Evolutionary conservation across 257 asterid genomes (phyloP).

Genomic region (Gardenia jasminoides): DNA sequence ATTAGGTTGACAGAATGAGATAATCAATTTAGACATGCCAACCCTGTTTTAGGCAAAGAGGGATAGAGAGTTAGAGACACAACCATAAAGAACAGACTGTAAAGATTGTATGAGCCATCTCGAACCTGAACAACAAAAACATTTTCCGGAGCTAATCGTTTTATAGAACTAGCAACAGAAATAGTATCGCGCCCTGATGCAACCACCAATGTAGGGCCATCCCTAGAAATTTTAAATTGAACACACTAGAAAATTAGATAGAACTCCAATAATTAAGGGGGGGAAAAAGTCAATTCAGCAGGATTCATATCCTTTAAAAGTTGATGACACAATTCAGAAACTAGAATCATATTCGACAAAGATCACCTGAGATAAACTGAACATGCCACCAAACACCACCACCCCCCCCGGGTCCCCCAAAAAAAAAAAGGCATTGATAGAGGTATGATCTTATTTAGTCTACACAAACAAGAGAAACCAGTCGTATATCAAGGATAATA

Average conservation of each 20-base stretch:
- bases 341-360: not conserved
- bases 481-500: not conserved
- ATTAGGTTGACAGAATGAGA: no score
- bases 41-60: not conserved
- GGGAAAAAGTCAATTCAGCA: not conserved
- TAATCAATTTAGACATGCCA: not conserved
- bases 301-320: not conserved
- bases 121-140: conserved; percentile 83
- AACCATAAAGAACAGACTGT: not conserved
- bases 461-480: not conserved
- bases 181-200: conserved; percentile 91
- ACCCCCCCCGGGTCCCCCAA: no score
- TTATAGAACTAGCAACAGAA: conserved; percentile 57
- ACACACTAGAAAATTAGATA: conserved; percentile 24
- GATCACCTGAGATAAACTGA: not conserved
- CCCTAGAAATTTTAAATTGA: conserved; percentile 44
- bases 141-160: conserved; percentile 62
- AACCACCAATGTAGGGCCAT: conserved; percentile 77
- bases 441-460: not conserved
- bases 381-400: not conserved
- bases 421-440: not conserved
- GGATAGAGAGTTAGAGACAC: not conserved
- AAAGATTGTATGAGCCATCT: conserved; percentile 17
- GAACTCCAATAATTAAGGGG: not conserved
- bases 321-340: not conserved